Base-by-base conservation (phyloP, 2,329 filamentous ascomycete genomes). In the Epichloe gansuensis region DNA sequence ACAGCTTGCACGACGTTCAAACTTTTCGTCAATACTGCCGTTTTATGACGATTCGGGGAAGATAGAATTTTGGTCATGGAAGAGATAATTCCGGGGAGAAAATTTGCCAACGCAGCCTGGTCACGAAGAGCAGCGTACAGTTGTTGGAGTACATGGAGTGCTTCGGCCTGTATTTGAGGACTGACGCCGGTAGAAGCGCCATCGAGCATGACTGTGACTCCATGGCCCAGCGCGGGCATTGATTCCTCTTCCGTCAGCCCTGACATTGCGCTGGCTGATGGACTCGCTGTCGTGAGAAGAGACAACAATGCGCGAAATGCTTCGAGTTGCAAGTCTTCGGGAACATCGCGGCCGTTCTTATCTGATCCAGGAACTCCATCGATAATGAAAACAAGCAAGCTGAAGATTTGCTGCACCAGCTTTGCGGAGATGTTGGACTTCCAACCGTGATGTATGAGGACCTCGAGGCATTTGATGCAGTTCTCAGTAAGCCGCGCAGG, bases 51-150 rank as follows among this genome's bases (percentile, higher is more conserved):
- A 41, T 77, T 79, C 0, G 83, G 85, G 0, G 81, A 81, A 4
- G 85, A 84, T 49, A 95, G 69, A 0, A 89, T 71, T 60, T 85
- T 90, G 2, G 85, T 83, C 25, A 98, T 71, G 1, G 82, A 81
- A 3, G 93, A 97, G 0, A 95, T 80, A 0, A 88, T 88, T 9
- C 90, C 89, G 0, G 94, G 93, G 42, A 97, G 74, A 61, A 98
- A 93, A 55, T 80, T 90, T 9, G 89, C 87, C 52, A 95, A 72
- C 2, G 87, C 81, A n/a, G 85, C 77, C 46, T 77, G 78, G 60
- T 93, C 85, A 50, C 77, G 81, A 43, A 95, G 74, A 23, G 81
- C 78, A 6, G 66, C 61, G 57, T 82, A 79, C 7, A 93, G 69
- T 0, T 78, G 71, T 49, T 78, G 69, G 2, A 96, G 64, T 6